Evolutionary conservation across 352 stramenopile genomes (phyloP).

Genomic region (Globisporangium ultimum): DNA sequence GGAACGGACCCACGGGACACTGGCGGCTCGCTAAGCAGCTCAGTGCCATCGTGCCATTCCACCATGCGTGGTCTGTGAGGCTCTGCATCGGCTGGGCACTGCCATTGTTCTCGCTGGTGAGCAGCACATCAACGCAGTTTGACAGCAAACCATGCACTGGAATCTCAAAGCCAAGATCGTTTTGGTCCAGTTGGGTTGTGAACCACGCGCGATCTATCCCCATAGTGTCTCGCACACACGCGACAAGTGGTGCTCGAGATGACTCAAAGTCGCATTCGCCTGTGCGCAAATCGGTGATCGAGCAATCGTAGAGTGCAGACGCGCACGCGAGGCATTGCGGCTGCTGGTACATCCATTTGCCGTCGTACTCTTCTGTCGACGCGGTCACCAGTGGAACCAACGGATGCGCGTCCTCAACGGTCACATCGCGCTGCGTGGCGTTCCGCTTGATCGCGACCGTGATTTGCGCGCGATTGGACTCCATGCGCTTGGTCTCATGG

Average conservation of each 20-base stretch:
- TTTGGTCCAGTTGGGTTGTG: neutral
- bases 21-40: conserved; percentile 12
- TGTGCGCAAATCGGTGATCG: conserved; percentile 5
- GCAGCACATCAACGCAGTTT: conserved; percentile 1
- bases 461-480: conserved; percentile 13
- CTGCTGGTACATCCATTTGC: conserved; percentile 9
- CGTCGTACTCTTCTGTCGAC: neutral
- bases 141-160: neutral
- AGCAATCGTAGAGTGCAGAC: conserved; percentile 13
- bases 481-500: conserved; percentile 9
- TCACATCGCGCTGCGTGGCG: conserved; percentile 10
- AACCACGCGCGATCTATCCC: neutral
- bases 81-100: neutral
- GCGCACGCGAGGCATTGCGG: conserved; percentile 5
- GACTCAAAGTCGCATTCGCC: conserved; percentile 11
- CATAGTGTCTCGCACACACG: conserved; percentile 7
- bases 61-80: conserved; percentile 7
- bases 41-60: conserved; percentile 11
- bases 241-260: neutral
- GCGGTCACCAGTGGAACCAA: conserved; percentile 1
- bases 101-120: neutral
- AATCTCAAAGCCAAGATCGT: neutral
- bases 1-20: conserved; percentile 23
- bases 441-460: conserved; percentile 16
- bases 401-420: conserved; percentile 19